Evolutionary conservation across 1,284 basidiomycete genomes (phyloP), one percentile per base, ranked within the genome.

Genomic region (Tilletiopsis washingtonensis): DNA sequence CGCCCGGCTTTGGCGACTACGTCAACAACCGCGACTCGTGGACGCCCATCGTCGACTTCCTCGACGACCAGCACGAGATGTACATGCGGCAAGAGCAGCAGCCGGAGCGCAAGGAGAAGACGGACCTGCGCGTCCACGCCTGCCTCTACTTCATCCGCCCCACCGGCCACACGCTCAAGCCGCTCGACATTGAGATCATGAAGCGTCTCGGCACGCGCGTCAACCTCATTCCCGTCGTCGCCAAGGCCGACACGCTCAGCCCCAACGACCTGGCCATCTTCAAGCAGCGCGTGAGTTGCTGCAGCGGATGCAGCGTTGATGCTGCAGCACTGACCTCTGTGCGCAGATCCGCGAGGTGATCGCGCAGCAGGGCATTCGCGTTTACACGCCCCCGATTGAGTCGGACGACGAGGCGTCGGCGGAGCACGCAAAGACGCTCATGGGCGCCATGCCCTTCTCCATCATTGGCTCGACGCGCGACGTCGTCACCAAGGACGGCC

Each of bases 51-150:
- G 85, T 99, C 73, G 93, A 99, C 76, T 98, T 98, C 75, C 90
- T 98, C 69, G 94, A 99, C 75, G 94, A 98, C 79, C 93, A 98
- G 78, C 93, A 98, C 75, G 94, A 98, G 77, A 85, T 87, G 26
- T 99, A 93, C 77, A 97, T 99, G 93, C 83, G 93, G 53, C 93
- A 98, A 77, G 93, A 99, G 77, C 94, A 98, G 77, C 94, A 98
- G 76, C 94, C 94, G 9, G 83, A 88, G 77, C 81, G 94, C 53
- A 79, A 77, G 55, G 88, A 93, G 66, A 97, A 97, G 80, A 88
- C 85, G 41, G 93, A 99, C 78, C 78, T 96, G 62, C 79, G 93
- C 45, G 91, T 99, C 7, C 93, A 99, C 73, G 91, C 91, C 1
- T 98, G 94, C 76, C 76, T 99, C 61, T 98, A 94, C 79, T 99